Evolutionary conservation across 768 basidiomycete species (phyloP).

Genomic region (Hygrophorus pudorinus): DNA sequence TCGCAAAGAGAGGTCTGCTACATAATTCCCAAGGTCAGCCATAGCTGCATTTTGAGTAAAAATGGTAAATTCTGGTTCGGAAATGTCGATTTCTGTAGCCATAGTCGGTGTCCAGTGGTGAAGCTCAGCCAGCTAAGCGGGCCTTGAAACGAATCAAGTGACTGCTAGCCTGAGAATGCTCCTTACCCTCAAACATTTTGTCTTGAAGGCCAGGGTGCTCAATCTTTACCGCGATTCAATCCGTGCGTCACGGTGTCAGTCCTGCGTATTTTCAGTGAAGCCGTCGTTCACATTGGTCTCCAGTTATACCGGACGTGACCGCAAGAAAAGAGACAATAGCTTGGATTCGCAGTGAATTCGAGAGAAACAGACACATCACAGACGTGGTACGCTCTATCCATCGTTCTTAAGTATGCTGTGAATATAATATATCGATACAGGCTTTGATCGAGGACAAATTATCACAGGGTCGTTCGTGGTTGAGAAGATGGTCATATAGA

Average conservation of each 20-base stretch:
- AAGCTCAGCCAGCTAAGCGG: neutral
- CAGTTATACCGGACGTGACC: conserved; percentile 53
- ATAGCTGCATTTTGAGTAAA: conserved; percentile 10
- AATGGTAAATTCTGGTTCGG: conserved; percentile 3
- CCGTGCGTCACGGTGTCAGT: conserved; percentile 56
- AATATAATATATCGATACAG: conserved; percentile 23
- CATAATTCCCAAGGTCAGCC: conserved; percentile 17
- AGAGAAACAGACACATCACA: conserved; percentile 45
- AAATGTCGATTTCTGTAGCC: neutral
- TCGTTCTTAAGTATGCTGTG: neutral
- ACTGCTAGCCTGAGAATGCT: conserved; percentile 11
- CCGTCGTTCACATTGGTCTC: conserved; percentile 1
- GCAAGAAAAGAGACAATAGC: conserved; percentile 55
- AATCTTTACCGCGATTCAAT: conserved; percentile 58
- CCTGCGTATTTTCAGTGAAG: neutral
- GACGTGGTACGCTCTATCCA: conserved; percentile 39
- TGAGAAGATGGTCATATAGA: too few species aligned
- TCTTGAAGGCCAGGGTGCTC: conserved; percentile 53
- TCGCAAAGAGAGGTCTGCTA: conserved; percentile 21
- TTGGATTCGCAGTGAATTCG: conserved; percentile 70
- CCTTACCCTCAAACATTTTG: conserved; percentile 60
- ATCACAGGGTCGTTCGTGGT: conserved; percentile 12
- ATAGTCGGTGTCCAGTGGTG: neutral
- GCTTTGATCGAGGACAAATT: conserved; percentile 51
- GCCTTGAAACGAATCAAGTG: neutral